A percentile compares a stretch with the other conserved stretches of the same genome.
These are phyloP conservation scores for Chytriomyces confervae DNA, from an alignment of 192 early-diverging fungal species.

Conservation along the genomic window DNA sequence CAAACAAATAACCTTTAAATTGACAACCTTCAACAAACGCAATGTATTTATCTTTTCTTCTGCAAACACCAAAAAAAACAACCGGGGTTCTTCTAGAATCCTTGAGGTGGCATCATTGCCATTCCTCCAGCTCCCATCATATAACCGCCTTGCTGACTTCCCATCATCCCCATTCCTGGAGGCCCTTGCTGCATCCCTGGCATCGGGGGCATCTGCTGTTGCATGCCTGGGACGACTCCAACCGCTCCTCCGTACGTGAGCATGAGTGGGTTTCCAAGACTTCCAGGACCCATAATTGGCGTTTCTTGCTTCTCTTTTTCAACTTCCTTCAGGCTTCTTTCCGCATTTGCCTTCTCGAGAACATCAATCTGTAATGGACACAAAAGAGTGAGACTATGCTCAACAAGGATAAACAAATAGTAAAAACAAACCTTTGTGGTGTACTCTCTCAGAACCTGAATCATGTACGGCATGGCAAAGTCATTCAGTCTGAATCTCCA, in stretches of 20 bases:
- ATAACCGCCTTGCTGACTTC: not conserved
- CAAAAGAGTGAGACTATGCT: not conserved
- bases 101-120: slow-evolving; percentile 16
- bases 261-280: slow-evolving; percentile 78
- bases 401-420: not conserved
- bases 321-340: slow-evolving; percentile 54
- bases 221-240: slow-evolving; percentile 1
- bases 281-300: slow-evolving; percentile 66
- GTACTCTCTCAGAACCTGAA: slow-evolving; percentile 88
- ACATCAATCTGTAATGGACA: slow-evolving; percentile 48
- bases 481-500: slow-evolving; percentile 90
- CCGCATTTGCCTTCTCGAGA: slow-evolving; percentile 57
- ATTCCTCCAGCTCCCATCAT: slow-evolving; percentile 11
- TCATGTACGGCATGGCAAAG: slow-evolving; percentile 98
- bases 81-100: slow-evolving; percentile 9
- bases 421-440: slow-evolving; percentile 66
- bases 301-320: slow-evolving; percentile 66
- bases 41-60: too few relatives aligned
- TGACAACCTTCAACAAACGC: too few relatives aligned
- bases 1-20: too few relatives aligned
- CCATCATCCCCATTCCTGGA: slow-evolving; percentile 1
- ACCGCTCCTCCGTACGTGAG: slow-evolving; percentile 64
- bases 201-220: slow-evolving; percentile 12
- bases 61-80: too few relatives aligned
- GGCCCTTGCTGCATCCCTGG: not conserved